Base-by-base conservation (phyloP, 2,329 filamentous ascomycete species). In the Microdochium paspali region DNA sequence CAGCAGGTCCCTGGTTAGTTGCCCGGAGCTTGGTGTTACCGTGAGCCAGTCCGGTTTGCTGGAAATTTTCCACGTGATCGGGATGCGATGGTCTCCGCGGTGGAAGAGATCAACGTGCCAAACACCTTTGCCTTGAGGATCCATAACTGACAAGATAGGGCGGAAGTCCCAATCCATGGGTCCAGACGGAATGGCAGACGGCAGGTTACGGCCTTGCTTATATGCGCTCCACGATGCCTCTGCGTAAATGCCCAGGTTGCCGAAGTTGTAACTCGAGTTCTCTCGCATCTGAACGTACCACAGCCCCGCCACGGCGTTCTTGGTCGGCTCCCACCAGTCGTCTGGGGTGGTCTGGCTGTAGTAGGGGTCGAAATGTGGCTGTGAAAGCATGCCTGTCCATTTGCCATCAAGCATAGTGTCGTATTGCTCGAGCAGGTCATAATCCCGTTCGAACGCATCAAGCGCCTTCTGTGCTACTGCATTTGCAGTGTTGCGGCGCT, bases 401-500 rank as follows among this genome's bases (percentile, higher is more conserved):
- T 80, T 80, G 0, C 76, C 74, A 46, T 63, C 59, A 0, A 76
- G 55, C 61, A 79, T 60, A 3, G 61, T 53, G 56, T 82, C 71
- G 52, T 77, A 81, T 45, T 71, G 62, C 45, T 73, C 65, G 0
- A 70, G 72, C 0, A 80, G 60, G 3, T 66, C 63, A 48, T 70
- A 70, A 49, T 81, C 77, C 1, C 68, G 63, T 1, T 74, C 68
- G 46, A 82, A 80, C 0, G 70, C 60, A 10, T 67, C 61, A 1
- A 78, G 61, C 0, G 71, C 73, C 25, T 70, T 54, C 10, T 70
- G 59, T 0, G 74, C 72, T 0, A 75, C 49, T 0, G 55, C 54
- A 48, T 83, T 82, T 0, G 79, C 72, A 10, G 70, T 71, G 53
- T 74, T 82, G 15, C 79, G 69, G 46, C 77, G 69, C 61, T 83